Conservation (phyloP, 306 rosid genomes). For the Bauhinia variegata region DNA sequence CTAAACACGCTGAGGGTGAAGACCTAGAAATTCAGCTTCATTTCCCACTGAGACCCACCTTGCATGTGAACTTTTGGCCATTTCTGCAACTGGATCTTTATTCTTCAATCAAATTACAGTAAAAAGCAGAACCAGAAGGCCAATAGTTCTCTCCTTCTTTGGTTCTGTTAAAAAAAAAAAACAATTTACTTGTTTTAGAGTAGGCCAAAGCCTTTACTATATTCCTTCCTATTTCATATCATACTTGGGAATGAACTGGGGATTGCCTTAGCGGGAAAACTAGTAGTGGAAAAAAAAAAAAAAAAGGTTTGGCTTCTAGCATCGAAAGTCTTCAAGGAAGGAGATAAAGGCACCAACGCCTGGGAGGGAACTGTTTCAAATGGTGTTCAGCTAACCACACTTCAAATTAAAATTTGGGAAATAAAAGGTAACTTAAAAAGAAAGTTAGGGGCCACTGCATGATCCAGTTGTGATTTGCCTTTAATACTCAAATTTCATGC, state of each 20-base stretch:
- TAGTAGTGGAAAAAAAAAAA: no score
- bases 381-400: conserved; percentile 31
- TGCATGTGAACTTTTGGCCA: conserved; percentile 42
- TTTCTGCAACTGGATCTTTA: conserved; percentile 41
- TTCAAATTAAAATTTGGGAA: conserved; percentile 60
- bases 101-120: conserved; percentile 25
- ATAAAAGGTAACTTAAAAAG: conserved; percentile 45
- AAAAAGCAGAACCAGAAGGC: conserved; percentile 7
- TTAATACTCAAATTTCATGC: no score
- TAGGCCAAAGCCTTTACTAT: no score
- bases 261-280: no score
- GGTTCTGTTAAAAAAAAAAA: conserved; percentile 20
- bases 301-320: conserved; percentile 39
- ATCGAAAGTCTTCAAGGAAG: conserved; percentile 25
- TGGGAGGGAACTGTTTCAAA: conserved; percentile 74
- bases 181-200: no score
- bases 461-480: no score
- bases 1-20: not conserved
- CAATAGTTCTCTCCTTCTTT: conserved; percentile 19
- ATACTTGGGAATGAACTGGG: no score
- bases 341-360: conserved; percentile 38
- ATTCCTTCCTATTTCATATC: no score
- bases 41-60: conserved; percentile 28
- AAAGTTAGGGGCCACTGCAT: conserved; percentile 54
- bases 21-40: conserved; percentile 22